Conservation (phyloP, 1,284 basidiomycete species). For the Cutaneotrichosporon cyanovorans region DNA sequence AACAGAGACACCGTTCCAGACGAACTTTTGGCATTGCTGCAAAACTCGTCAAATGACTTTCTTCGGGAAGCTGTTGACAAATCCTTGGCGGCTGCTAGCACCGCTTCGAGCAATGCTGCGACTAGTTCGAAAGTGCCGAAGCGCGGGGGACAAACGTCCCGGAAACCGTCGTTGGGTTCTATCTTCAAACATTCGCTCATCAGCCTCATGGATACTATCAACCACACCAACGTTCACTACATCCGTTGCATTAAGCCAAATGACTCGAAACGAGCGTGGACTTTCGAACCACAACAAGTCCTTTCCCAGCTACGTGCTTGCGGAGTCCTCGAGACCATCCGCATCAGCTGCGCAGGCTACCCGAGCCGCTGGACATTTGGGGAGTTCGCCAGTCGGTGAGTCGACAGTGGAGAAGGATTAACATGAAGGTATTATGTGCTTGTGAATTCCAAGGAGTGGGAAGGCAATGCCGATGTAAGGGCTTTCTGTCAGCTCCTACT, state of each 20-base stretch:
- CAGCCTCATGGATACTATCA: constrained; percentile 93
- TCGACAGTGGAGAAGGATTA: constrained; percentile 1
- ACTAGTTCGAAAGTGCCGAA: constrained; percentile 22
- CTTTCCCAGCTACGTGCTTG: constrained; percentile 92
- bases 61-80: constrained; percentile 89
- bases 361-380: constrained; percentile 98
- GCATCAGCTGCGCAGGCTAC: constrained; percentile 98
- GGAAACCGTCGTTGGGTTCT: constrained; percentile 93
- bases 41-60: constrained; percentile 81
- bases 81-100: constrained; percentile 57
- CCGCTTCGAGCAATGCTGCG: constrained; percentile 19
- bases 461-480: constrained; percentile 61
- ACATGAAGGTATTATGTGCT: constrained; percentile 86
- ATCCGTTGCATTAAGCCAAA: constrained; percentile 99
- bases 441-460: constrained; percentile 77
- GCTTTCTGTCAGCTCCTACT: constrained; percentile 80
- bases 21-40: constrained; percentile 84
- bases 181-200: constrained; percentile 97
- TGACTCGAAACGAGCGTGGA: constrained; percentile 93
- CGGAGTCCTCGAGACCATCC: constrained; percentile 97
- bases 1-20: constrained; percentile 98
- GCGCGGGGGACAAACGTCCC: constrained; percentile 53
- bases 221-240: constrained; percentile 97
- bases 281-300: constrained; percentile 92
- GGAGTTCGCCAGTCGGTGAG: constrained; percentile 95